These are phyloP conservation scores for Coffea humblotiana DNA, from an alignment of 305 asterid species.

Conservation along the genomic window DNA sequence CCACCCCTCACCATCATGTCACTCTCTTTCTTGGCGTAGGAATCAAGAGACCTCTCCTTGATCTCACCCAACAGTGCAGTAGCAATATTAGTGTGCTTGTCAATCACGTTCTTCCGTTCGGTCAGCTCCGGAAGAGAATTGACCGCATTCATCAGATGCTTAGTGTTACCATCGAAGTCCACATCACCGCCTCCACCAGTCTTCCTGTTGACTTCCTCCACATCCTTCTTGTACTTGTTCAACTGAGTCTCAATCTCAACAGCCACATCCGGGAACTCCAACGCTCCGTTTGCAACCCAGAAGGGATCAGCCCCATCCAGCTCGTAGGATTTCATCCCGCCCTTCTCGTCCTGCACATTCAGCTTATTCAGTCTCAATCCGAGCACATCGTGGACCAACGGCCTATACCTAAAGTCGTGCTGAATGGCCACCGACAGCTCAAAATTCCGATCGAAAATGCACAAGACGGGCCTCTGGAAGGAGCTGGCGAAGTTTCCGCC, in stretches of 20 bases:
- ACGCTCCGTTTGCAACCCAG: constrained; percentile 73
- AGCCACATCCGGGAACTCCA: constrained; percentile 85
- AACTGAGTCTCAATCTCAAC: constrained; percentile 75
- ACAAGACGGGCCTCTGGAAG: constrained; percentile 84
- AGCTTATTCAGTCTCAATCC: constrained; percentile 82
- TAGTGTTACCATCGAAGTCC: constrained; percentile 84
- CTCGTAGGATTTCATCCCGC: constrained; percentile 71
- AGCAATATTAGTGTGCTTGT: constrained; percentile 88
- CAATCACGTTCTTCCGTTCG: constrained; percentile 81
- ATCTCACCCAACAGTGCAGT: constrained; percentile 82
- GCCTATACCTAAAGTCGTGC: constrained; percentile 87
- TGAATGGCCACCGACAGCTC: constrained; percentile 81
- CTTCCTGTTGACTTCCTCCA: constrained; percentile 76
- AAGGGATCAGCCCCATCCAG: constrained; percentile 71
- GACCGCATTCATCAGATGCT: constrained; percentile 89
- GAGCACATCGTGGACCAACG: constrained; percentile 85
- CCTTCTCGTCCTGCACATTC: constrained; percentile 79
- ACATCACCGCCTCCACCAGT: constrained; percentile 77
- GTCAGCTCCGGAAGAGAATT: constrained; percentile 89
- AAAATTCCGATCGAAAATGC: constrained; percentile 79
- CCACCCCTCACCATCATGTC: constrained; percentile 85
- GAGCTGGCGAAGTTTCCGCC: constrained; percentile 73
- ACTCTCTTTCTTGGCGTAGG: constrained; percentile 72
- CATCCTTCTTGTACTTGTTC: constrained; percentile 73
- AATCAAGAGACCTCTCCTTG: constrained; percentile 78